Evolutionary conservation across 768 basidiomycete species (phyloP).

Genomic region (Flagelloscypha sp.): DNA sequence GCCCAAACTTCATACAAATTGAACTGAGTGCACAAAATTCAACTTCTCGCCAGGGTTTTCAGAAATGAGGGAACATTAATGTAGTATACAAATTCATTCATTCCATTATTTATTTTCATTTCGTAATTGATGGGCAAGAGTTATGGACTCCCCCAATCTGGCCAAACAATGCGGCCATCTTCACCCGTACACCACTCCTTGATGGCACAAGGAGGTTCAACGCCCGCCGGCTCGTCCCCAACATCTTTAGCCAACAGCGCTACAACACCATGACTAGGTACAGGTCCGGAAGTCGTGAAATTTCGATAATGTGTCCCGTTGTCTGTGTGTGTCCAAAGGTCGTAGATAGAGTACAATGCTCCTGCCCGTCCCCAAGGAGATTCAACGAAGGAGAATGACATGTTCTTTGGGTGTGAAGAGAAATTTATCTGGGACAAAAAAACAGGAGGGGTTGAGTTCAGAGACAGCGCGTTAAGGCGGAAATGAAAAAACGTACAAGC

Average conservation of each 20-base stretch:
- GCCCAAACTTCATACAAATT: too few relatives aligned
- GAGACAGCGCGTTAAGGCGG: too few relatives aligned
- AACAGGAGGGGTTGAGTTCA: not conserved
- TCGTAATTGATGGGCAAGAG: too few relatives aligned
- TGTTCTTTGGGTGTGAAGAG: slow-evolving; percentile 28
- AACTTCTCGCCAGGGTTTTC: too few relatives aligned
- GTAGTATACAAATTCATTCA: too few relatives aligned
- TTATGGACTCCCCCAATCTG: too few relatives aligned
- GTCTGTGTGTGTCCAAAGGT: slow-evolving; percentile 65
- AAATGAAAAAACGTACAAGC: slow-evolving; percentile 55
- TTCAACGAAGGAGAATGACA: slow-evolving; percentile 59
- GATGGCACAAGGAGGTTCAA: slow-evolving; percentile 48
- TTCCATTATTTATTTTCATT: too few relatives aligned
- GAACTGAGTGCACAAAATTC: too few relatives aligned
- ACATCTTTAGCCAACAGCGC: slow-evolving; percentile 59
- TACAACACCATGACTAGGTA: slow-evolving; percentile 63
- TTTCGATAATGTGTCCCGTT: slow-evolving; percentile 60
- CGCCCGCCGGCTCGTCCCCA: slow-evolving; percentile 55
- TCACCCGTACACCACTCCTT: slow-evolving; percentile 50
- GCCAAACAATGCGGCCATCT: too few relatives aligned
- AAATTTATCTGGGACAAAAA: not conserved
- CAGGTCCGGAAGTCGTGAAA: slow-evolving; percentile 40
- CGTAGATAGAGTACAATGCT: slow-evolving; percentile 59
- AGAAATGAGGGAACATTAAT: too few relatives aligned
- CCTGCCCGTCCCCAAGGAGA: slow-evolving; percentile 68